These are phyloP conservation scores for Boletus subparvulus DNA, from an alignment of 768 basidiomycete species.

Conservation along the genomic window DNA sequence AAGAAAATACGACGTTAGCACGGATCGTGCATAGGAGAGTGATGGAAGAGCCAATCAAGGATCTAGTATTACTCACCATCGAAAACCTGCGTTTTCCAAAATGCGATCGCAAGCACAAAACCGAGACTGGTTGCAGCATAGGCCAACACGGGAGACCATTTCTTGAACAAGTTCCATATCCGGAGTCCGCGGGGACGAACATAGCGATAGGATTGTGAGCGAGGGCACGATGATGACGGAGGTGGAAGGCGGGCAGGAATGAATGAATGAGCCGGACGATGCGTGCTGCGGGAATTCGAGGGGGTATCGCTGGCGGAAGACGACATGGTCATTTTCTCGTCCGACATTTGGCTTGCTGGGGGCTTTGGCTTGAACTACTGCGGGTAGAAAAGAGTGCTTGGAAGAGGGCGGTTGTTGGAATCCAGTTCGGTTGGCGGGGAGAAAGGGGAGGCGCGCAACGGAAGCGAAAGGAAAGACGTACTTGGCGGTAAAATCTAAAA, in stretches of 20 bases:
- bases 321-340: slow-evolving; percentile 22
- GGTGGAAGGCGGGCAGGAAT: slow-evolving; percentile 20
- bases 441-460: not conserved
- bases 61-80: slow-evolving; percentile 50
- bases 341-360: slow-evolving; percentile 15
- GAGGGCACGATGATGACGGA: slow-evolving; percentile 13
- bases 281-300: slow-evolving; percentile 14
- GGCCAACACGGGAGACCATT: slow-evolving; percentile 75
- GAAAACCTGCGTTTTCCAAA: slow-evolving; percentile 83
- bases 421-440: slow-evolving; percentile 8
- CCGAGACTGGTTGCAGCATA: slow-evolving; percentile 77
- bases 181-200: slow-evolving; percentile 50
- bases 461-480: not conserved
- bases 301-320: slow-evolving; percentile 20
- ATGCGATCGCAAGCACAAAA: slow-evolving; percentile 77
- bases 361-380: too few relatives aligned
- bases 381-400: not conserved
- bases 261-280: slow-evolving; percentile 20
- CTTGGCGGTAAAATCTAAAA: not conserved
- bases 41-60: slow-evolving; percentile 1
- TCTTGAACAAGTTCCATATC: slow-evolving; percentile 58
- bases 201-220: slow-evolving; percentile 31
- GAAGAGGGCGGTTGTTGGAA: slow-evolving; percentile 8
- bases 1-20: slow-evolving; percentile 2
- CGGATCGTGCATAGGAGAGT: not conserved